Percentiles rank a stretch among this genome's conserved stretches.
Conservation (phyloP, 768 basidiomycete genomes). For the Russula foetens region DNA sequence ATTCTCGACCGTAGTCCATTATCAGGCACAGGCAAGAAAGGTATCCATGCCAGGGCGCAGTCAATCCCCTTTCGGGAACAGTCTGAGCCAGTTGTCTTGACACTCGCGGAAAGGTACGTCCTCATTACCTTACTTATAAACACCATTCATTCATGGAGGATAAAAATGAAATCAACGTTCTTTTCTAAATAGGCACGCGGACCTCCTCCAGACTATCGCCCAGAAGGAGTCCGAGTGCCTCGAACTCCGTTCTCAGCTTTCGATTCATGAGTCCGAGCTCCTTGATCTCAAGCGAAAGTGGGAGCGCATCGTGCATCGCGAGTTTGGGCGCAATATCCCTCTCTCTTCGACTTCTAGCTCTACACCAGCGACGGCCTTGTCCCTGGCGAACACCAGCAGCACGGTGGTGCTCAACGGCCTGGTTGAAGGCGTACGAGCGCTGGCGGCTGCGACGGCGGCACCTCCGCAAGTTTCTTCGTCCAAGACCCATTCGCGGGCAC, state of each 20-base stretch:
- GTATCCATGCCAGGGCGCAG: slow-evolving; percentile 22
- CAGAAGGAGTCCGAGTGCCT: slow-evolving; percentile 82
- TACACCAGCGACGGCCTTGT: not conserved
- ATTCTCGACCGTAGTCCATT: not conserved
- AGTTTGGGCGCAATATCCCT: slow-evolving; percentile 32
- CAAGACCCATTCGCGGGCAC: slow-evolving; percentile 12
- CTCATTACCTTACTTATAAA: not conserved
- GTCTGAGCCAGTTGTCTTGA: slow-evolving; percentile 40
- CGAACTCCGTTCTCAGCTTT: slow-evolving; percentile 69
- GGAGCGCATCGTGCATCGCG: slow-evolving; percentile 69
- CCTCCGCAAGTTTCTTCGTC: slow-evolving; percentile 23
- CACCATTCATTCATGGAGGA: not conserved
- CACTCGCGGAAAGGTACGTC: slow-evolving; percentile 65
- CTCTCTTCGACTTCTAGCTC: slow-evolving; percentile 10
- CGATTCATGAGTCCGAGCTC: slow-evolving; percentile 64
- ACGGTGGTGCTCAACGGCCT: slow-evolving; percentile 48
- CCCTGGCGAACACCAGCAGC: slow-evolving; percentile 13
- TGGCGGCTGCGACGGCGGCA: slow-evolving; percentile 40
- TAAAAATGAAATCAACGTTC: not conserved
- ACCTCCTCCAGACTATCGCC: slow-evolving; percentile 75
- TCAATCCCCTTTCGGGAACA: slow-evolving; percentile 11
- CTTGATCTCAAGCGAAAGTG: slow-evolving; percentile 72
- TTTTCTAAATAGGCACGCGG: slow-evolving; percentile 52
- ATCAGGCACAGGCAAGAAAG: not conserved
- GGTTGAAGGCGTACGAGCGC: slow-evolving; percentile 56